Evolutionary conservation across 2,329 filamentous ascomycete species (phyloP).

Genomic region (Plectosphaerella plurivora): DNA sequence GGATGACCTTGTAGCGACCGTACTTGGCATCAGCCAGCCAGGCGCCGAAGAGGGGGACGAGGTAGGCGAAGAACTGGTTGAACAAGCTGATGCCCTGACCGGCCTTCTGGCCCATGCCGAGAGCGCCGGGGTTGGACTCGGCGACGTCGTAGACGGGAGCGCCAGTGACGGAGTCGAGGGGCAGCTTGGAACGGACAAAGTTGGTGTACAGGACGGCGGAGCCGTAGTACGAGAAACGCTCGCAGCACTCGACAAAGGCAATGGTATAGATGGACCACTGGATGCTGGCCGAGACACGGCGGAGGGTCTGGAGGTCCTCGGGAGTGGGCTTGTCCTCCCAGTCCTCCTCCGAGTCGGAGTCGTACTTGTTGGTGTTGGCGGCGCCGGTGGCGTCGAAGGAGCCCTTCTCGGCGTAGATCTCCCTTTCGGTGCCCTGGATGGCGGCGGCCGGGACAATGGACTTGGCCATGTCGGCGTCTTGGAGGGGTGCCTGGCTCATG

Average conservation of each 20-base stretch:
- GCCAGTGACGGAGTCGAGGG: slow-evolving; percentile 49
- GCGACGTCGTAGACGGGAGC: slow-evolving; percentile 26
- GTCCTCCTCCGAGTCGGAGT: slow-evolving; percentile 19
- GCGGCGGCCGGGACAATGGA: slow-evolving; percentile 11
- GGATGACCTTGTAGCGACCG: slow-evolving; percentile 70
- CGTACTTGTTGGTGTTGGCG: slow-evolving; percentile 13
- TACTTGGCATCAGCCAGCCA: slow-evolving; percentile 64
- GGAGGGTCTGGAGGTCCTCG: slow-evolving; percentile 58
- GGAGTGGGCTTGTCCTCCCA: slow-evolving; percentile 47
- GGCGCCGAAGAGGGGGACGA: slow-evolving; percentile 54
- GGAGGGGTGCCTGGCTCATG: slow-evolving; percentile 12
- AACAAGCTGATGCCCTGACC: slow-evolving; percentile 44
- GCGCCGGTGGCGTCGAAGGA: slow-evolving; percentile 14
- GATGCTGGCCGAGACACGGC: slow-evolving; percentile 59
- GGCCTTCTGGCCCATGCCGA: slow-evolving; percentile 54
- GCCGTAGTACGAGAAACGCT: slow-evolving; percentile 76
- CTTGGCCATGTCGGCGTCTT: slow-evolving; percentile 16
- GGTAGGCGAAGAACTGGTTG: slow-evolving; percentile 59
- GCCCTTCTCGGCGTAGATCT: slow-evolving; percentile 14
- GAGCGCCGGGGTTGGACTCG: slow-evolving; percentile 40
- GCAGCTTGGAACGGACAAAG: slow-evolving; percentile 55
- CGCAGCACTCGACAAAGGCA: slow-evolving; percentile 69
- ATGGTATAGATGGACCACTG: slow-evolving; percentile 65
- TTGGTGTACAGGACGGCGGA: slow-evolving; percentile 65
- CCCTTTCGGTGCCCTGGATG: slow-evolving; percentile 13